A percentile compares a stretch with the other conserved stretches of the same genome.
Conservation (phyloP, 108 stramenopile species). For the Nitzschia sp. region DNA sequence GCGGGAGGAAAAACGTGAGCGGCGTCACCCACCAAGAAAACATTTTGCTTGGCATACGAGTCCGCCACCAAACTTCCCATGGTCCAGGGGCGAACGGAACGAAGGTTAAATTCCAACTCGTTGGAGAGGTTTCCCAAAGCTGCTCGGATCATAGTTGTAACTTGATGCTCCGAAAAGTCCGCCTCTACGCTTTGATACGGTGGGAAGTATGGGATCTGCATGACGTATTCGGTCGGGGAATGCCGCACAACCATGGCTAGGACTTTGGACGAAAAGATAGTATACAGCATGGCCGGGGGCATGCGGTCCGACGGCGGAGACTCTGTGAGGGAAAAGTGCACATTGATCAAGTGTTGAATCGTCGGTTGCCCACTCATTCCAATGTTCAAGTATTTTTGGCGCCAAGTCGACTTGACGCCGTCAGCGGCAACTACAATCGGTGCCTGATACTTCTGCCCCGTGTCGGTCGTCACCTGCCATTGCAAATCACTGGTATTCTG, state of each 20-base stretch:
- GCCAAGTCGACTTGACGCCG: slow-evolving; percentile 74
- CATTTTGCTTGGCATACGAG: slow-evolving; percentile 47
- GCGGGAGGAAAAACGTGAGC: slow-evolving; percentile 97
- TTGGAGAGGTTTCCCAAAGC: slow-evolving; percentile 48
- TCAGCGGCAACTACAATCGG: slow-evolving; percentile 80
- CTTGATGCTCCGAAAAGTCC: slow-evolving; percentile 52
- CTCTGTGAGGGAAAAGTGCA: slow-evolving; percentile 67
- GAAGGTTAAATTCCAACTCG: slow-evolving; percentile 47
- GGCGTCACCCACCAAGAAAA: slow-evolving; percentile 87
- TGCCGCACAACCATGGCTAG: slow-evolving; percentile 93
- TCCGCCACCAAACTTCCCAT: slow-evolving; percentile 86
- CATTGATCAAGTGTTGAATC: slow-evolving; percentile 86
- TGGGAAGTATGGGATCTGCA: slow-evolving; percentile 94
- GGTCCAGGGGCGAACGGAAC: slow-evolving; percentile 87
- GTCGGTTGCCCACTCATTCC: slow-evolving; percentile 48
- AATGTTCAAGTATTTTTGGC: slow-evolving; percentile 49
- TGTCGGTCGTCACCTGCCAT: slow-evolving; percentile 45
- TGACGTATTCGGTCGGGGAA: slow-evolving; percentile 86
- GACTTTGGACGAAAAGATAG: slow-evolving; percentile 79
- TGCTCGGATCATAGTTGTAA: slow-evolving; percentile 57
- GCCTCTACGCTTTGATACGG: slow-evolving; percentile 81
- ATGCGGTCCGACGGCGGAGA: slow-evolving; percentile 6
- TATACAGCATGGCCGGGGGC: slow-evolving; percentile 91
- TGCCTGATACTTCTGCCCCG: slow-evolving; percentile 10
- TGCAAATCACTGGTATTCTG: slow-evolving; percentile 16